Conservation (phyloP, 331 rosid species). For the Rosa hybrid region DNA sequence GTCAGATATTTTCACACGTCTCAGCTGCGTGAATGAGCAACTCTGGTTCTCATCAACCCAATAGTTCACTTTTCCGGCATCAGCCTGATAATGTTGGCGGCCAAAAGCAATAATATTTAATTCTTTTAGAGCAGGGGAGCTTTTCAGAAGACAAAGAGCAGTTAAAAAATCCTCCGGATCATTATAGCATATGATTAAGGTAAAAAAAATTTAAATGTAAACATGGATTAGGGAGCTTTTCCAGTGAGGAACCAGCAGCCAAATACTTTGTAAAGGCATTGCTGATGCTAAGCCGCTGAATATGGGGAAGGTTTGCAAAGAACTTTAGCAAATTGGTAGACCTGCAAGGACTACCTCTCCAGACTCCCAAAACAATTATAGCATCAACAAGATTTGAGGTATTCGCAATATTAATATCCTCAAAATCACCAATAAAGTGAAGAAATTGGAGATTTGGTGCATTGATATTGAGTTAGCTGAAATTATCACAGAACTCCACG, state of each 20-base stretch:
- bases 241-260: conserved; percentile 44
- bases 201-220: not conserved
- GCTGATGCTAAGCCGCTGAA: conserved; percentile 35
- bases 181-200: conserved; percentile 37
- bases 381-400: conserved; percentile 47
- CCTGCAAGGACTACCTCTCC: not conserved
- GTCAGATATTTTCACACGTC: too few species aligned
- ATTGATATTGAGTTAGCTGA: conserved; percentile 44
- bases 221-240: conserved; percentile 40
- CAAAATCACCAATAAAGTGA: conserved; percentile 46
- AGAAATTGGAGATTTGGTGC: conserved; percentile 56
- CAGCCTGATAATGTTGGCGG: too few species aligned
- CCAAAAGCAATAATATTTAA: too few species aligned
- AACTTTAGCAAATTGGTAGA: conserved; percentile 49
- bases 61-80: too few species aligned
- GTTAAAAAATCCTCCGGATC: conserved; percentile 43
- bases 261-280: conserved; percentile 16
- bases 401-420: conserved; percentile 45
- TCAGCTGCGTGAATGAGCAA: too few species aligned
- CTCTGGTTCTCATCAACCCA: too few species aligned
- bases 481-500: conserved; percentile 49
- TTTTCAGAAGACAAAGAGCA: conserved; percentile 45
- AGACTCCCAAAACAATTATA: conserved; percentile 29
- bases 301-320: conserved; percentile 47
- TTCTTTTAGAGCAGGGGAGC: too few species aligned